phyloP scores from a whole-genome alignment of 164 flowering plant genomes.

The Cinnamomum chago region DNA sequence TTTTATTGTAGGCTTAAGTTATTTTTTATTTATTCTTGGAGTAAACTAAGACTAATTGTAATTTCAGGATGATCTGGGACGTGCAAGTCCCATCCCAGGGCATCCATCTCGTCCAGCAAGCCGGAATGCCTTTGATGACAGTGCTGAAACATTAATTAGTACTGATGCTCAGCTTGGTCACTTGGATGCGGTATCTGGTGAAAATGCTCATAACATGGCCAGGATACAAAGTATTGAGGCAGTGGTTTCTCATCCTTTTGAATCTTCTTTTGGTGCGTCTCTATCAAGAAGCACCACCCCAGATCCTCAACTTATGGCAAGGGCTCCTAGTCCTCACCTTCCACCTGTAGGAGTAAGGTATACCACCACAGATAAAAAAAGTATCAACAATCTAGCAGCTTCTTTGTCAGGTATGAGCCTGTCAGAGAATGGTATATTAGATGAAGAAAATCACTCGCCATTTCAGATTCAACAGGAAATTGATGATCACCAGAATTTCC shows the following conservation, averaged over 20 bases:
- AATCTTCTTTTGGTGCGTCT: conserved; percentile 69
- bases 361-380: conserved; percentile 46
- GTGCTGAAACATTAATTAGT: conserved; percentile 30
- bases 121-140: conserved; percentile 59
- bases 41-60: neutral
- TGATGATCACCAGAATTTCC: conserved; percentile 33
- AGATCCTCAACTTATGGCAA: conserved; percentile 61
- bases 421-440: conserved; percentile 36
- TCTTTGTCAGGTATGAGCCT: conserved; percentile 72
- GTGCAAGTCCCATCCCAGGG: conserved; percentile 34
- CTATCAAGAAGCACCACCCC: conserved; percentile 74
- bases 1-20: neutral
- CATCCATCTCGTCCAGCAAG: conserved; percentile 76
- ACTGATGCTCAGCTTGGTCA: conserved; percentile 55
- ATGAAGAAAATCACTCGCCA: conserved; percentile 33
- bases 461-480: conserved; percentile 39
- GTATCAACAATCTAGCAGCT: conserved; percentile 40
- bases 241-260: conserved; percentile 51
- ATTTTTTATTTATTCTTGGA: neutral
- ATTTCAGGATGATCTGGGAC: conserved; percentile 63
- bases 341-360: conserved; percentile 62
- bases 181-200: conserved; percentile 36
- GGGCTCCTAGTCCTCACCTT: conserved; percentile 74
- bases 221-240: conserved; percentile 29
- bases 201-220: conserved; percentile 30